Evolutionary conservation across 2,329 filamentous ascomycete genomes (phyloP), one percentile per base, ranked within the genome.

Genomic region (Alternaria sp.): DNA sequence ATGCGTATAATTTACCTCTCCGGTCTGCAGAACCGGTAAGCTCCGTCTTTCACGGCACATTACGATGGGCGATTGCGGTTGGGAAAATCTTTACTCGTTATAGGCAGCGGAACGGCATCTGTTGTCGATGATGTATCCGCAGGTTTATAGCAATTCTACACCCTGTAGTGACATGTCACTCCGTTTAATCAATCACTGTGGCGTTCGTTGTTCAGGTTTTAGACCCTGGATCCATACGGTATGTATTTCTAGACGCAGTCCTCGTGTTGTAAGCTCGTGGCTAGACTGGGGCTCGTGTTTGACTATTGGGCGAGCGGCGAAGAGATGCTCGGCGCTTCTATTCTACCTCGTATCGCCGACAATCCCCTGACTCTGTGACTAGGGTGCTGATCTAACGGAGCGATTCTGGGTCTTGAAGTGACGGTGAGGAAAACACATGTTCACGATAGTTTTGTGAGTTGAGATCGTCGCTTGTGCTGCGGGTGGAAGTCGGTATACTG

Each of bases 111-210:
- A 24, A 38, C 30, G 32, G 46, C 30, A 38, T n/a, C 8, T 36
- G 18, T 43, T 20, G 16, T 28, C 24, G 36, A 22, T 16, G 49
- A 36, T 36, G 36, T 4, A 43, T 42, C 26, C 6, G 24, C 39
- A 28, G 44, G 36, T 52, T 41, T 26, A 34, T 52, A 52, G 49
- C 49, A 42, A 52, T 26, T 43, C 42, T 18, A 52, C 36, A 16
- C 16, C 16, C 49, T 6, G 28, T n/a, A 16, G 41, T 26, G 49
- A 28, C 18, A 20, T 26, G 18, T 30, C 7, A 18, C 22, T 14
- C n/a, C n/a, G 20, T 30, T 28, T 18, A 20, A 22, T 28, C 24
- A 48, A 18, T 11, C 5, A 9, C 9, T 24, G 46, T 49, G 30
- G 46, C 46, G 16, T 24, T 6, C 5, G 9, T 20, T 32, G 30